These are phyloP conservation scores for Buxus sempervirens DNA, from an alignment of 164 flowering plant genomes.

Conservation along the genomic window DNA sequence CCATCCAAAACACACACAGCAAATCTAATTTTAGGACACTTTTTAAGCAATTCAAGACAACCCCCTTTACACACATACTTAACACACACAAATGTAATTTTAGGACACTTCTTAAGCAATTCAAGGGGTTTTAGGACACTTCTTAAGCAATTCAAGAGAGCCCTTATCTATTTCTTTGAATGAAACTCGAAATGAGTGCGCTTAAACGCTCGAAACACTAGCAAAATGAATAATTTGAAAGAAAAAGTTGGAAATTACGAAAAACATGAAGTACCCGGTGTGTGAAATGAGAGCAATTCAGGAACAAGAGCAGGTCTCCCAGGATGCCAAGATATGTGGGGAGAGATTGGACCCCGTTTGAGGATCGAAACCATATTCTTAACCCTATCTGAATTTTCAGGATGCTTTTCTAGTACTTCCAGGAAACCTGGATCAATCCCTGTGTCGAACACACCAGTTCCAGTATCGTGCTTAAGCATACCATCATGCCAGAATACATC, in stretches of 20 bases:
- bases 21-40: no score
- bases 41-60: no score
- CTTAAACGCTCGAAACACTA: no score
- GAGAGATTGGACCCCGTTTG: conserved; percentile 70
- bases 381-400: conserved; percentile 77
- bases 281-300: conserved; percentile 71
- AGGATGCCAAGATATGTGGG: conserved; percentile 63
- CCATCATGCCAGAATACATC: conserved; percentile 85
- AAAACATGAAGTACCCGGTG: conserved; percentile 44
- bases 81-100: no score
- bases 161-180: no score
- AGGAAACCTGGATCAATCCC: conserved; percentile 77
- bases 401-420: conserved; percentile 80
- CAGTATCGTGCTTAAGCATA: conserved; percentile 76
- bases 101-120: no score
- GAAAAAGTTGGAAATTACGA: neutral
- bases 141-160: no score
- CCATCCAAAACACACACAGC: no score
- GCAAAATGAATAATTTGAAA: no score
- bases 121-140: no score
- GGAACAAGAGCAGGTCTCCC: conserved; percentile 66
- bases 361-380: conserved; percentile 88
- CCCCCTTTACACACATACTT: no score
- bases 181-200: no score
- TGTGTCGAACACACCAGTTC: conserved; percentile 76